Percentiles rank a stretch among this genome's conserved stretches.
Conservation (phyloP, 805 yeast species). For the Cyberlindnera americana region DNA sequence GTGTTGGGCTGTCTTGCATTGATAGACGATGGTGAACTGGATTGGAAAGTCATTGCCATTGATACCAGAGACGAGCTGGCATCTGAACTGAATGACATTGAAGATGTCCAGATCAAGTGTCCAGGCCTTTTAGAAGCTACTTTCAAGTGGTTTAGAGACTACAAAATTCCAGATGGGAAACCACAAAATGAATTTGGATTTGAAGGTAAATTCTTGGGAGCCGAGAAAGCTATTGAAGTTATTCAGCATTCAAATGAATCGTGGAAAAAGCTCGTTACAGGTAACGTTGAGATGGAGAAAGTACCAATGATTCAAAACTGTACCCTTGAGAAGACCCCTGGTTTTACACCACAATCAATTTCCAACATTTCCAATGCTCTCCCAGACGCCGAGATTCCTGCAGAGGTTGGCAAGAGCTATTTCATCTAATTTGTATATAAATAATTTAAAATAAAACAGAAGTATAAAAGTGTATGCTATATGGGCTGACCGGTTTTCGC, state of each 20-base stretch:
- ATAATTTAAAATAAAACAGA: too few relatives aligned
- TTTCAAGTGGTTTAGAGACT: constrained; percentile 97
- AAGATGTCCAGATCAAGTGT: constrained; percentile 83
- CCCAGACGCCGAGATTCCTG: constrained; percentile 14
- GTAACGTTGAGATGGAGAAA: constrained; percentile 33
- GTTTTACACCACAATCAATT: constrained; percentile 17
- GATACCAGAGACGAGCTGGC: constrained; percentile 84
- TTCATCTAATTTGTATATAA: constrained; percentile 3
- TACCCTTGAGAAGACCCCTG: constrained; percentile 49
- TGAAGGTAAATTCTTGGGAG: constrained; percentile 87
- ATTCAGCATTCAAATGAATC: constrained; percentile 80
- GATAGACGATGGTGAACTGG: constrained; percentile 88
- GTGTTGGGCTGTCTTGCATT: constrained; percentile 93
- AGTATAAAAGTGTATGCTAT: too few relatives aligned
- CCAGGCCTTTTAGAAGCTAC: constrained; percentile 94
- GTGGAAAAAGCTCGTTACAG: constrained; percentile 73
- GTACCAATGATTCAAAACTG: constrained; percentile 45
- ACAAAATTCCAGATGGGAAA: constrained; percentile 97
- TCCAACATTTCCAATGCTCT: not conserved
- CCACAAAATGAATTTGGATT: constrained; percentile 96
- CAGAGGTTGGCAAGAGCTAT: constrained; percentile 13
- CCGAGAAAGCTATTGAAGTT: constrained; percentile 79
- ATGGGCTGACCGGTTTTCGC: too few relatives aligned
- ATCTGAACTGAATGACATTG: constrained; percentile 78
- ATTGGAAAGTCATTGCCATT: constrained; percentile 90